Conservation (phyloP, 768 basidiomycete species). For the Pisolithus tinctorius region DNA sequence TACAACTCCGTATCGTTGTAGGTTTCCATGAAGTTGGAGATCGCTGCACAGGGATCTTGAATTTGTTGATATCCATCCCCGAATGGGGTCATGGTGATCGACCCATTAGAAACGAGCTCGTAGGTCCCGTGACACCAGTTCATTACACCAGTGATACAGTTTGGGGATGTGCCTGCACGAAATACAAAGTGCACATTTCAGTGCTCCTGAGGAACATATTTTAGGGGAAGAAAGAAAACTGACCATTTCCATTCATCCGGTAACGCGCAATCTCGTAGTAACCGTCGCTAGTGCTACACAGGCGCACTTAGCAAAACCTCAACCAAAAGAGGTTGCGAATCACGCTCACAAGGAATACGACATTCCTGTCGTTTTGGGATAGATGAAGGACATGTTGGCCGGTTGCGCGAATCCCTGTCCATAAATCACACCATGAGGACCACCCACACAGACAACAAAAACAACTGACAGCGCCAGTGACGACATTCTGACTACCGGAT, state of each 20-base stretch:
- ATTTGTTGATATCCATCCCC: constrained; percentile 92
- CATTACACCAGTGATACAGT: constrained; percentile 85
- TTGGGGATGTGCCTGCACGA: constrained; percentile 65
- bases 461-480: constrained; percentile 74
- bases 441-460: background rate
- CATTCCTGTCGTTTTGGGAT: constrained; percentile 81
- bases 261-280: constrained; percentile 90
- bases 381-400: constrained; percentile 71
- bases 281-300: constrained; percentile 55
- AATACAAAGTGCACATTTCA: background rate
- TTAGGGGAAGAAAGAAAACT: background rate
- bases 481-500: constrained; percentile 67
- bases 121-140: constrained; percentile 88
- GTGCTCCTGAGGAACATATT: background rate
- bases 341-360: constrained; percentile 78
- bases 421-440: constrained; percentile 1
- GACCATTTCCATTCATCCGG: constrained; percentile 84
- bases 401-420: constrained; percentile 80
- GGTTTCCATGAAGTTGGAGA: constrained; percentile 78
- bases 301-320: constrained; percentile 3
- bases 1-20: constrained; percentile 77
- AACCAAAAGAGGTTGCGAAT: background rate
- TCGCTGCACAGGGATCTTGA: constrained; percentile 87
- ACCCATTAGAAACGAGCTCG: constrained; percentile 64
- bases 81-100: constrained; percentile 66